phyloP scores from a whole-genome alignment of 106 monocot species.

The Agapanthus africanus region DNA sequence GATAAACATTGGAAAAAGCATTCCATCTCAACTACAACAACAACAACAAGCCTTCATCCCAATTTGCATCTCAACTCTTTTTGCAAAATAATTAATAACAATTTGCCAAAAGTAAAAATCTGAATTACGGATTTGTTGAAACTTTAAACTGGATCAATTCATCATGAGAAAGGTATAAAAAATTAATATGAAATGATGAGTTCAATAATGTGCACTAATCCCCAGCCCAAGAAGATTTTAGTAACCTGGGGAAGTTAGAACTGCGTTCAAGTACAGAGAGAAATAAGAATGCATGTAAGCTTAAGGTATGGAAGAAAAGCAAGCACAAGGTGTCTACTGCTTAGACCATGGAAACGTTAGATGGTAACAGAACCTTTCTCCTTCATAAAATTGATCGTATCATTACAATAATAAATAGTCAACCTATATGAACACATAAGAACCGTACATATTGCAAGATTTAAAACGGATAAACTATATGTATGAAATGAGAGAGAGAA shows the following conservation, averaged over 20 bases:
- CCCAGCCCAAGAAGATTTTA: background rate
- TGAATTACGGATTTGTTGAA: background rate
- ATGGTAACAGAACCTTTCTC: too few relatives aligned
- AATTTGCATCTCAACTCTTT: background rate
- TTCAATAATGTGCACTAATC: background rate
- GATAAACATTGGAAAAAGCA: too few relatives aligned
- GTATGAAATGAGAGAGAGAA: too few relatives aligned
- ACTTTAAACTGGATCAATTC: background rate
- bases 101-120: background rate
- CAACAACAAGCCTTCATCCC: too few relatives aligned
- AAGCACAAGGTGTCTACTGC: background rate
- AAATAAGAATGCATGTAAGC: background rate
- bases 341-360: too few relatives aligned
- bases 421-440: background rate
- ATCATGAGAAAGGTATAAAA: background rate
- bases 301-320: background rate
- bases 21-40: too few relatives aligned
- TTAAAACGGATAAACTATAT: background rate
- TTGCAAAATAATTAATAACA: slow-evolving; percentile 2
- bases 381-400: background rate
- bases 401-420: background rate
- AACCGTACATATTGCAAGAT: background rate
- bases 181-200: background rate
- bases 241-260: background rate
- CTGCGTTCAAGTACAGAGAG: background rate